phyloP scores from a whole-genome alignment of 2,329 filamentous ascomycete genomes.

The Neofusicoccum umdonicola region DNA sequence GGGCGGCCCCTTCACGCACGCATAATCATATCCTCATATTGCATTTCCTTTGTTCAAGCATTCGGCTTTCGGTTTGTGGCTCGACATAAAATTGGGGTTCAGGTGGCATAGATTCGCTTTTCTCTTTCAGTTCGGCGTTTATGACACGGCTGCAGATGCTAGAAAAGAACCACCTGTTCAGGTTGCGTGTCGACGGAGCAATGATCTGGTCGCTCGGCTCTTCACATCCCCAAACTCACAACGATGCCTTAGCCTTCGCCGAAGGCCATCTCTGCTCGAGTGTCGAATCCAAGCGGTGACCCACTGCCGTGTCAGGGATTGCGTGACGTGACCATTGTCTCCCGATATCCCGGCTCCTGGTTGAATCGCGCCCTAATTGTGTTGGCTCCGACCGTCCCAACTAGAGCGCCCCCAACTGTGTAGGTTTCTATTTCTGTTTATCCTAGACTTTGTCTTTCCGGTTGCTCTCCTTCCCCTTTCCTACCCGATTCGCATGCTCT shows the following conservation, averaged over 20 bases:
- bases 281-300: conserved; percentile 12
- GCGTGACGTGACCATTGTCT: conserved; percentile 11
- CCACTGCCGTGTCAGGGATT: conserved; percentile 6
- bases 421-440: conserved; percentile 3
- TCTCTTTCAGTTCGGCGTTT: conserved; percentile 14
- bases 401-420: neutral
- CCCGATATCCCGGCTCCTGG: neutral
- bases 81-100: conserved; percentile 16
- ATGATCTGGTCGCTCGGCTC: conserved; percentile 13
- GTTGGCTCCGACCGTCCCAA: neutral
- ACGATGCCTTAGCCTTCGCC: conserved; percentile 1
- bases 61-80: conserved; percentile 15
- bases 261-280: conserved; percentile 3
- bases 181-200: conserved; percentile 15
- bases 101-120: conserved; percentile 17
- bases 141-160: conserved; percentile 18
- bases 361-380: neutral
- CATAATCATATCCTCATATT: conserved; percentile 12
- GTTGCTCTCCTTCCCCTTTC: conserved; percentile 1
- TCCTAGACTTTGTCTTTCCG: neutral
- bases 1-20: conserved; percentile 1
- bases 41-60: conserved; percentile 18
- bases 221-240: conserved; percentile 2
- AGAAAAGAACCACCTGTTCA: conserved; percentile 18
- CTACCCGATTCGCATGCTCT: neutral